These are phyloP conservation scores for Lentinula novae-zelandiae DNA, from an alignment of 1,284 basidiomycete species.

Conservation along the genomic window DNA sequence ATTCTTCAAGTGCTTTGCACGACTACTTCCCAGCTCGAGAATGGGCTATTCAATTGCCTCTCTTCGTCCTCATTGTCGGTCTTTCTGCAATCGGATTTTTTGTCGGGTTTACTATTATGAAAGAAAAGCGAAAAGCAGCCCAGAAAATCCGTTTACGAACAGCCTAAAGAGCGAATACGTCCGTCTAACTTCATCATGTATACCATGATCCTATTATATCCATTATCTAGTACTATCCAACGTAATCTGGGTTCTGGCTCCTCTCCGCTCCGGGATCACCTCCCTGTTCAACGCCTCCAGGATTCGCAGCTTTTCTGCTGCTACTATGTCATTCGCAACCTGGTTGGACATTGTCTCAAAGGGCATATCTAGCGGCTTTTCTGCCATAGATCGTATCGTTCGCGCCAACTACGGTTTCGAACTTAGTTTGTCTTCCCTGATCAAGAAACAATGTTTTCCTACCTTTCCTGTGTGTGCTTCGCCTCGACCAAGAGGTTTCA, in stretches of 20 bases:
- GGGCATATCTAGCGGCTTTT: conserved; percentile 41
- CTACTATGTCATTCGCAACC: conserved; percentile 52
- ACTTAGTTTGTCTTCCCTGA: neutral
- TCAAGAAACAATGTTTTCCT: conserved; percentile 10
- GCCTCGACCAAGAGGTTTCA: conserved; percentile 40
- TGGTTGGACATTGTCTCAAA: conserved; percentile 47
- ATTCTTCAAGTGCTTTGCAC: conserved; percentile 69
- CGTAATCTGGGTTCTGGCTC: neutral
- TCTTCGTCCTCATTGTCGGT: conserved; percentile 77
- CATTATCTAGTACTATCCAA: conserved; percentile 12
- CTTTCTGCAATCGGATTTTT: conserved; percentile 76
- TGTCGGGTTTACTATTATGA: conserved; percentile 70
- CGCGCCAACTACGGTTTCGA: conserved; percentile 40
- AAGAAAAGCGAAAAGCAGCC: conserved; percentile 70
- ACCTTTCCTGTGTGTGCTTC: conserved; percentile 51
- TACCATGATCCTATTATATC: neutral
- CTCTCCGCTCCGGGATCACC: conserved; percentile 21
- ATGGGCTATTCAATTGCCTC: conserved; percentile 88
- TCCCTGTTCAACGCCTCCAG: conserved; percentile 35
- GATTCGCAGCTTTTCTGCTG: conserved; percentile 58
- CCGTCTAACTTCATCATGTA: neutral
- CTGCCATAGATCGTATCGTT: conserved; percentile 45
- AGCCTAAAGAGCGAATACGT: conserved; percentile 32
- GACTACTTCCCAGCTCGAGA: conserved; percentile 80
- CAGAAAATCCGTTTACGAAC: conserved; percentile 52